Conservation (phyloP, 164 flowering plant genomes). For the Akebia trifoliata region DNA sequence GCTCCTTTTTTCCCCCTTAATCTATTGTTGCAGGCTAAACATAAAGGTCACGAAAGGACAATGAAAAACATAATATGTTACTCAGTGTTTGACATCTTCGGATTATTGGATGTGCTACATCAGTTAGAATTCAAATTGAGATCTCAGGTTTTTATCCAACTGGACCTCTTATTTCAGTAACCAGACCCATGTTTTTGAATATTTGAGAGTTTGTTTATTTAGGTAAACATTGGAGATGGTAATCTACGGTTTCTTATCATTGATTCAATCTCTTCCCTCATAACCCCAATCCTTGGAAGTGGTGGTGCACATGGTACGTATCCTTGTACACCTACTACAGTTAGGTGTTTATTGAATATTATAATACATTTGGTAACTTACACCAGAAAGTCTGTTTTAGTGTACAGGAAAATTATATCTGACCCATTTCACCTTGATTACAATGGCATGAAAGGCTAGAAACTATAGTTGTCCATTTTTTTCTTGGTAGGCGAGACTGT, state of each 20-base stretch:
- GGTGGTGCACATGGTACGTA: conserved; percentile 59
- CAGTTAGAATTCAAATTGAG: conserved; percentile 41
- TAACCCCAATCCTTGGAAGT: conserved; percentile 77
- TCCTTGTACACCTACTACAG: background rate
- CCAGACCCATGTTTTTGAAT: background rate
- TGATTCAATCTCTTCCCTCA: conserved; percentile 75
- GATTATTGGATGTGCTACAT: conserved; percentile 52
- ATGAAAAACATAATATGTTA: conserved; percentile 60
- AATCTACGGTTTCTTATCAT: conserved; percentile 48
- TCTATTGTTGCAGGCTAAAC: conserved; percentile 28
- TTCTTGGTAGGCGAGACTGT: no score
- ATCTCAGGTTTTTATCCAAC: conserved; percentile 41
- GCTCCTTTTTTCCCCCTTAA: background rate
- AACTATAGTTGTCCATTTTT: no score
- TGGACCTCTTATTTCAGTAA: conserved; percentile 1
- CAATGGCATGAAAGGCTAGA: no score
- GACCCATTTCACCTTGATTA: background rate
- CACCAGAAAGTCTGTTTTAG: background rate
- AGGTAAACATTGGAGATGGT: conserved; percentile 26
- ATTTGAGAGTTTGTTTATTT: conserved; percentile 7
- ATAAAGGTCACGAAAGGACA: conserved; percentile 29
- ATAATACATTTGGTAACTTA: no score
- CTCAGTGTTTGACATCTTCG: conserved; percentile 64
- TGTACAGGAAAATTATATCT: background rate
- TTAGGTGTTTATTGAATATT: no score